phyloP scores from a whole-genome alignment of 2,329 filamentous ascomycete species.

The Paecilomyces fulvus region DNA sequence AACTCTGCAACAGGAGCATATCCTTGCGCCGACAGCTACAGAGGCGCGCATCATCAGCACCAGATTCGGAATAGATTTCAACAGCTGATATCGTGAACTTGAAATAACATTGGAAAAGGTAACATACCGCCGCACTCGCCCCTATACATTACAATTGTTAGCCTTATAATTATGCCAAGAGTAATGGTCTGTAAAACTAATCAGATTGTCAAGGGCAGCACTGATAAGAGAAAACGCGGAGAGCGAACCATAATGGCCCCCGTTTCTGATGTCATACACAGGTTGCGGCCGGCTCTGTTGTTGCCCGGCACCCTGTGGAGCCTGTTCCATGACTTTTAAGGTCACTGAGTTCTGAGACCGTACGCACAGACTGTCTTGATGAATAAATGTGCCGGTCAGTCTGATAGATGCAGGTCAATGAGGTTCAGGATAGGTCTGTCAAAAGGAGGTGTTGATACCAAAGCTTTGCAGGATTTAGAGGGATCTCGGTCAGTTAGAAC shows the following conservation, averaged over 20 bases:
- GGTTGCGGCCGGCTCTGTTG: conserved; percentile 54
- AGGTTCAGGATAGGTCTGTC: not conserved
- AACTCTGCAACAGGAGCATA: conserved; percentile 83
- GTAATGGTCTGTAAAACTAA: not conserved
- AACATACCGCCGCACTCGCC: conserved; percentile 59
- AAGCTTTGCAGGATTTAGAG: not conserved
- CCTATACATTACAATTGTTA: conserved; percentile 36
- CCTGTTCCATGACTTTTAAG: conserved; percentile 45
- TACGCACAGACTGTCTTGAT: not conserved
- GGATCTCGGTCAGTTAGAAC: not conserved
- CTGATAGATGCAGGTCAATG: not conserved
- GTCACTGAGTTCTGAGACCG: not conserved
- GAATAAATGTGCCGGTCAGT: not conserved
- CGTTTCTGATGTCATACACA: conserved; percentile 64
- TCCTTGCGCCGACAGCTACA: conserved; percentile 73
- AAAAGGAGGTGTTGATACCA: not conserved
- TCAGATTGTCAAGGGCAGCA: conserved; percentile 2
- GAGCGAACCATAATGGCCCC: conserved; percentile 66
- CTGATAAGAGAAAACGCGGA: conserved; percentile 4
- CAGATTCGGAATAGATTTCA: not conserved
- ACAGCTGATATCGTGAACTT: not conserved
- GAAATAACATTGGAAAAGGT: not conserved
- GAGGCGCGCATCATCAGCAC: conserved; percentile 16
- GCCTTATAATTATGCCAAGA: not conserved
- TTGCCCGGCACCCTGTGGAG: conserved; percentile 46